These are phyloP conservation scores for Agapanthus africanus DNA, from an alignment of 106 monocot species.

Conservation along the genomic window DNA sequence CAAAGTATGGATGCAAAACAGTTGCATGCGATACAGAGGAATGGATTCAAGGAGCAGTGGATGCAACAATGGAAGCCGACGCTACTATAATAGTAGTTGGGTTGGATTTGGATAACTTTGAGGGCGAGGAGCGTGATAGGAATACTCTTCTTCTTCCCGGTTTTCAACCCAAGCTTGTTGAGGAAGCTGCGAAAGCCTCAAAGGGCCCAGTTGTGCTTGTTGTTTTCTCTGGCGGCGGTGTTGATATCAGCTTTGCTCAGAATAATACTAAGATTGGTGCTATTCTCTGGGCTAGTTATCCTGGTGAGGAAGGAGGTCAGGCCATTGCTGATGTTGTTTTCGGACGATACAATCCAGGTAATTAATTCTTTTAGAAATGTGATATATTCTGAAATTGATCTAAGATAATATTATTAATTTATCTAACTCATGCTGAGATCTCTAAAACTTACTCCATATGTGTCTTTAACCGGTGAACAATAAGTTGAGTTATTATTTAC, in stretches of 20 bases:
- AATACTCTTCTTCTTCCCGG: conserved; percentile 9
- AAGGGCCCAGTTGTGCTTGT: conserved; percentile 20
- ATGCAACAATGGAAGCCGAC: conserved; percentile 1
- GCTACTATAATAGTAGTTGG: conserved; percentile 12
- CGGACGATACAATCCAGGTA: conserved; percentile 25
- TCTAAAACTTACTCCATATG: too few relatives aligned
- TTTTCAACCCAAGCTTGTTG: conserved; percentile 7
- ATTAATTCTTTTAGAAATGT: neutral
- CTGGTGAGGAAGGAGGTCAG: conserved; percentile 20
- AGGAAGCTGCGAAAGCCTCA: neutral
- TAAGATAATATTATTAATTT: too few relatives aligned
- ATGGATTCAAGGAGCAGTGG: neutral
- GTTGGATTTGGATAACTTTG: neutral
- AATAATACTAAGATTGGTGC: conserved; percentile 10
- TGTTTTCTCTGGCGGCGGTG: conserved; percentile 13
- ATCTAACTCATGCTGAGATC: too few relatives aligned
- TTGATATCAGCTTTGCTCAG: conserved; percentile 1
- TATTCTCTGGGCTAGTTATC: conserved; percentile 33
- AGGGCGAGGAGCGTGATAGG: conserved; percentile 11
- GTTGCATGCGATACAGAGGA: conserved; percentile 2
- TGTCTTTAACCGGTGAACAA: too few relatives aligned
- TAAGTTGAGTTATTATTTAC: too few relatives aligned
- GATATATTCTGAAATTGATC: too few relatives aligned
- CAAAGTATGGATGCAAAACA: neutral
- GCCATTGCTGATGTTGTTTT: conserved; percentile 22